Evolutionary conservation across 352 stramenopile species (phyloP).

Genomic region (Phytopythium vexans): DNA sequence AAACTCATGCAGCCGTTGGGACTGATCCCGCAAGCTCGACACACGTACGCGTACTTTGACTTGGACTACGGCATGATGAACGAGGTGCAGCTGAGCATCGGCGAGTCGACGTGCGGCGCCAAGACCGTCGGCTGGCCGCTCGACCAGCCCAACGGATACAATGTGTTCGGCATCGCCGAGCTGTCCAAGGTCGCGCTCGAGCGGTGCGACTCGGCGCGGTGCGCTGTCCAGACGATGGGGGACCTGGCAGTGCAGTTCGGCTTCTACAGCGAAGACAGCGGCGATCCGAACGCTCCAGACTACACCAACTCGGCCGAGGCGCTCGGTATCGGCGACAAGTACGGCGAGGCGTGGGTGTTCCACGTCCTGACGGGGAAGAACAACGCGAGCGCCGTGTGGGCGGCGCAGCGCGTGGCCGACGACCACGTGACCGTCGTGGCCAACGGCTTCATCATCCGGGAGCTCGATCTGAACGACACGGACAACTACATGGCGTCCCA

Average conservation of each 20-base stretch:
- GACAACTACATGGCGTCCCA: conserved; percentile 87
- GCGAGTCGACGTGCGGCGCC: conserved; percentile 91
- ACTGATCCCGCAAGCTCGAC: conserved; percentile 85
- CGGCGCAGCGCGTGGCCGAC: conserved; percentile 89
- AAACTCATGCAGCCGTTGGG: conserved; percentile 57
- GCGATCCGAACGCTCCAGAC: conserved; percentile 44
- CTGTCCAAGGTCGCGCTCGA: conserved; percentile 91
- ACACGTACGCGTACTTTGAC: conserved; percentile 94
- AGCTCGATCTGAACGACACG: conserved; percentile 71
- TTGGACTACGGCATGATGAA: conserved; percentile 95
- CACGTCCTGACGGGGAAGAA: conserved; percentile 90
- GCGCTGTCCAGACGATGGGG: conserved; percentile 89
- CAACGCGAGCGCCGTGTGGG: conserved; percentile 89
- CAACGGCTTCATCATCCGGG: conserved; percentile 93
- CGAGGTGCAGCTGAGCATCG: conserved; percentile 92
- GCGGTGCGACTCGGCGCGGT: conserved; percentile 76
- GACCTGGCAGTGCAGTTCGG: conserved; percentile 89
- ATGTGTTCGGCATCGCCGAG: conserved; percentile 89
- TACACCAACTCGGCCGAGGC: conserved; percentile 80
- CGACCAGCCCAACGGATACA: conserved; percentile 60
- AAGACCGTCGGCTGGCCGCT: conserved; percentile 75
- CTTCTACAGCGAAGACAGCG: conserved; percentile 92
- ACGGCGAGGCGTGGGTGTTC: conserved; percentile 92
- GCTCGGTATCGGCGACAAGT: conserved; percentile 83
- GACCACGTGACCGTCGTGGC: conserved; percentile 88